Percentiles rank a stretch among this genome's conserved stretches.
These are phyloP conservation scores for Colletotrichum sojae DNA, from an alignment of 2,329 filamentous ascomycete species.

Conservation along the genomic window DNA sequence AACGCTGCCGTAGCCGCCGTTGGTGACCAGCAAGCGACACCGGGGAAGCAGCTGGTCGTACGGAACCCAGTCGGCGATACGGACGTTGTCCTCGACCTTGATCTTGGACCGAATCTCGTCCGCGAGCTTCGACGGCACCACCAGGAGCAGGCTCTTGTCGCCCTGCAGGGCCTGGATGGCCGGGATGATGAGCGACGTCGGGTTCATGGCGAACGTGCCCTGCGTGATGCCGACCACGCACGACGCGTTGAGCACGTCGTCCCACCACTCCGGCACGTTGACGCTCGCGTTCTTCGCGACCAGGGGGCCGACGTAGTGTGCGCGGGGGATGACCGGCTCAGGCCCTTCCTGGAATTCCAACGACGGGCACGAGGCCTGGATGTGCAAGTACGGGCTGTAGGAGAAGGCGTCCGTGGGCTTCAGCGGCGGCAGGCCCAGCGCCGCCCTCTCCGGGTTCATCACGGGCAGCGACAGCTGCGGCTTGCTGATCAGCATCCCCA, in stretches of 20 bases:
- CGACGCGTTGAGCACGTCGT: constrained; percentile 45
- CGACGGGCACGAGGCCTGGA: constrained; percentile 53
- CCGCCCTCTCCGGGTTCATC: constrained; percentile 50
- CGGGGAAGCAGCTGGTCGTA: constrained; percentile 53
- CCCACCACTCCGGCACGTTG: constrained; percentile 52
- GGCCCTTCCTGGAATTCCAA: constrained; percentile 51
- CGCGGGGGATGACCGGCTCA: constrained; percentile 41
- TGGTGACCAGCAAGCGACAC: constrained; percentile 52
- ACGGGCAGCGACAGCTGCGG: constrained; percentile 48
- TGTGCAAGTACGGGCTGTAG: constrained; percentile 56
- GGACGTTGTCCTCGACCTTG: constrained; percentile 46
- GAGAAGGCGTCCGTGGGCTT: constrained; percentile 50
- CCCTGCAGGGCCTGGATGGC: constrained; percentile 50
- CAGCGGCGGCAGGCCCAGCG: constrained; percentile 47
- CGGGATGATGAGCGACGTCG: constrained; percentile 54
- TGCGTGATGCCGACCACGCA: constrained; percentile 55
- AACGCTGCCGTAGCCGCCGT: constrained; percentile 55
- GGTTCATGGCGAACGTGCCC: constrained; percentile 55
- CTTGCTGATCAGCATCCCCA: constrained; percentile 47
- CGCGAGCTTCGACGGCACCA: constrained; percentile 51
- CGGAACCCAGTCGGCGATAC: constrained; percentile 52
- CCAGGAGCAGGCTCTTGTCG: constrained; percentile 47
- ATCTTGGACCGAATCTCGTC: constrained; percentile 45
- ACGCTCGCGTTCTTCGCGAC: constrained; percentile 44
- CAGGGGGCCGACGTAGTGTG: constrained; percentile 53